Percentiles rank a stretch among this genome's conserved stretches.
phyloP scores from a whole-genome alignment of 495 filamentous ascomycete genomes.

The Aspergillus wentii region DNA sequence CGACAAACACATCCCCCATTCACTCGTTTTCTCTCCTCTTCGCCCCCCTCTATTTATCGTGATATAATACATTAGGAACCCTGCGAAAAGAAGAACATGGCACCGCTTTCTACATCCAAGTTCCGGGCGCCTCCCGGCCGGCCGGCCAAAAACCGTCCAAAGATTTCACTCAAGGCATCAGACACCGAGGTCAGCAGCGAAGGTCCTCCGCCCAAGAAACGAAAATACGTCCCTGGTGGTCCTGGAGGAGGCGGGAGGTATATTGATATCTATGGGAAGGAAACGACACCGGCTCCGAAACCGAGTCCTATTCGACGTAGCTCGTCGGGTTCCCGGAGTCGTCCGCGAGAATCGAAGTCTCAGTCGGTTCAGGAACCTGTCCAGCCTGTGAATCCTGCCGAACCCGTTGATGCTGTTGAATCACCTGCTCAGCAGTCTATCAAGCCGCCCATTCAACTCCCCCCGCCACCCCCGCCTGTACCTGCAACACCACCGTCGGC shows the following conservation, averaged over 20 bases:
- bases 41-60: neutral
- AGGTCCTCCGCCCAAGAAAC: conserved; percentile 47
- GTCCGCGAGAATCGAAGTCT: conserved; percentile 7
- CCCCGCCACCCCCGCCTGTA: conserved; percentile 31
- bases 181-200: conserved; percentile 33
- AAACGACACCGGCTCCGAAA: conserved; percentile 11
- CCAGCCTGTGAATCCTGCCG: conserved; percentile 11
- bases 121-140: conserved; percentile 24
- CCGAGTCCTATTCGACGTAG: conserved; percentile 18
- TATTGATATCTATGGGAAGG: conserved; percentile 56
- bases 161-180: conserved; percentile 27
- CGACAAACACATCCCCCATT: no score
- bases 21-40: neutral
- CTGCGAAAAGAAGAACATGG: no score
- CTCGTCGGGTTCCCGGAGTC: conserved; percentile 25
- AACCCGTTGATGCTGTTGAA: conserved; percentile 19
- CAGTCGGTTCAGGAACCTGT: conserved; percentile 2
- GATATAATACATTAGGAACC: no score
- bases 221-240: conserved; percentile 70
- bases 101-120: conserved; percentile 24
- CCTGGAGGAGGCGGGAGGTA: conserved; percentile 77
- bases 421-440: conserved; percentile 4
- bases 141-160: conserved; percentile 28
- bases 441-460: conserved; percentile 23
- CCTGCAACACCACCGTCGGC: conserved; percentile 41